Percentiles rank a stretch among this genome's conserved stretches.
Evolutionary conservation across 306 rosid genomes (phyloP).

Genomic region (Fragaria nilgerrensis): DNA sequence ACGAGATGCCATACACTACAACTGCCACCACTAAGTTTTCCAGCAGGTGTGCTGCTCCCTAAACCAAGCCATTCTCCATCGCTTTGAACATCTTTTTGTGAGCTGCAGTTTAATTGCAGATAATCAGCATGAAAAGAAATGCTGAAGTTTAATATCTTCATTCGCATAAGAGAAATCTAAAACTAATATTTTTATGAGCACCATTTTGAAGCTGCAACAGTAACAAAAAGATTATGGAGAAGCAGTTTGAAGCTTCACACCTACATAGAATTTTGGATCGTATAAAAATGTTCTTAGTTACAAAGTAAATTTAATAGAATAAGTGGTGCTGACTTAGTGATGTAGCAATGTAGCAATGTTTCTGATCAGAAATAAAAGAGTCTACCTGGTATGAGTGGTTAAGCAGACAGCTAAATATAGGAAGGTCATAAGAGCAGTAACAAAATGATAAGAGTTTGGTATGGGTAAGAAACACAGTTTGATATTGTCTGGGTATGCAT

Average conservation of each 20-base stretch:
- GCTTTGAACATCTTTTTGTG: slow-evolving; percentile 40
- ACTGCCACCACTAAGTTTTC: slow-evolving; percentile 38
- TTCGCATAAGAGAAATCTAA: not conserved
- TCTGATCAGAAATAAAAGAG: not conserved
- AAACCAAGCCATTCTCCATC: slow-evolving; percentile 66
- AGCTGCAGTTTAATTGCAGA: slow-evolving; percentile 41
- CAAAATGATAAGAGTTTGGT: not conserved
- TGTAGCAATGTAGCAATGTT: not conserved
- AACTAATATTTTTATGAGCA: not conserved
- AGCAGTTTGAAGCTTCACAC: not conserved
- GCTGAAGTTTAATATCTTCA: not conserved
- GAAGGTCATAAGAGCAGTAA: not conserved
- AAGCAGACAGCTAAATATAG: not conserved
- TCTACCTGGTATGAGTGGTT: not conserved
- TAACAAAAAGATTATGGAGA: not conserved
- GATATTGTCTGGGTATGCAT: not conserved
- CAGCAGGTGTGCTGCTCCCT: slow-evolving; percentile 31
- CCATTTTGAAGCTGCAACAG: not conserved
- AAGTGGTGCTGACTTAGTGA: not conserved
- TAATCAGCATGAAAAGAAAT: slow-evolving; percentile 1
- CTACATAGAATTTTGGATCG: not conserved
- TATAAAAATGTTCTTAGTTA: not conserved
- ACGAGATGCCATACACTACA: slow-evolving; percentile 57
- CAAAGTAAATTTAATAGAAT: not conserved
- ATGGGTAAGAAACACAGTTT: not conserved